Conservation (phyloP, 805 yeast genomes). For the Pichia heedii region DNA sequence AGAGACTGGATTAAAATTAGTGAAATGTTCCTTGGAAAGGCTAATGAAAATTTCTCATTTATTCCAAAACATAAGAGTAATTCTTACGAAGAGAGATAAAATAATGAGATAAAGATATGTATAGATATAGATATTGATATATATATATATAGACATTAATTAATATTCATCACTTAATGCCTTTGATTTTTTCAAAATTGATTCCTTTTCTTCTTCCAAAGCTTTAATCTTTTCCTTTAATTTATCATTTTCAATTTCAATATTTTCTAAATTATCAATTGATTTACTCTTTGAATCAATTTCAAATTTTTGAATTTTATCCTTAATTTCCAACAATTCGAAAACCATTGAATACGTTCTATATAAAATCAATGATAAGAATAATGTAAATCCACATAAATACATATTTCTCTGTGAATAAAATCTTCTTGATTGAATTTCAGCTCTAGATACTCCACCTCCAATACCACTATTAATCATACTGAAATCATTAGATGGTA, state of each 20-base stretch:
- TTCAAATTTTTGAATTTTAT: constrained; percentile 27
- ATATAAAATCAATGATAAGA: constrained; percentile 74
- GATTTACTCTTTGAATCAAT: constrained; percentile 5
- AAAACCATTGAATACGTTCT: constrained; percentile 77
- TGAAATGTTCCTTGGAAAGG: constrained; percentile 91
- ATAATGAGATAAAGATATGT: constrained; percentile 2
- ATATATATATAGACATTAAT: background rate
- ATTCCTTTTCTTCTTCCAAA: constrained; percentile 56
- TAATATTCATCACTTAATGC: constrained; percentile 60
- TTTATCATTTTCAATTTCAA: background rate
- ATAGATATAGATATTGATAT: background rate
- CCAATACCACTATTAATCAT: constrained; percentile 7
- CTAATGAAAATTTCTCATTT: constrained; percentile 64
- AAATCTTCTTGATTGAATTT: constrained; percentile 82
- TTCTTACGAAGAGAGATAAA: constrained; percentile 51
- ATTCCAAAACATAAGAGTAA: constrained; percentile 94
- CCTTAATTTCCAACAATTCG: constrained; percentile 60
- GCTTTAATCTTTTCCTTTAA: constrained; percentile 44
- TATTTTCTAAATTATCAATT: constrained; percentile 12
- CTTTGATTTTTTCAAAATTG: constrained; percentile 65
- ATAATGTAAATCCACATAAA: constrained; percentile 89
- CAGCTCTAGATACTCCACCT: constrained; percentile 53
- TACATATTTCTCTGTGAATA: constrained; percentile 96
- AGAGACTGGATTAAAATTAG: constrained; percentile 93
- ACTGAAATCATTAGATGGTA: background rate